phyloP scores from a whole-genome alignment of 805 yeast genomes.

The Lachancea sp. region DNA sequence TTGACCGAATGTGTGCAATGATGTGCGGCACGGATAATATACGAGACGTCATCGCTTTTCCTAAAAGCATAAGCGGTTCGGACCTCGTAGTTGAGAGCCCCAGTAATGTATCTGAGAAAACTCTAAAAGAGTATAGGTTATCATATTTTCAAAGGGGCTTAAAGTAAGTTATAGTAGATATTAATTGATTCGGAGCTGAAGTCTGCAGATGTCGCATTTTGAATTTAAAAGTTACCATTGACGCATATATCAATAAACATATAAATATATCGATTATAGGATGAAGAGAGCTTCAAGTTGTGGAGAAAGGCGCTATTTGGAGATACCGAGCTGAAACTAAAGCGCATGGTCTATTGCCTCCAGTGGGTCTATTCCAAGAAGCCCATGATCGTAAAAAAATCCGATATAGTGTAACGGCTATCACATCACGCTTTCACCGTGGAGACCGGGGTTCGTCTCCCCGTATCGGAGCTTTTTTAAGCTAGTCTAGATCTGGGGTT shows the following conservation, averaged over 20 bases:
- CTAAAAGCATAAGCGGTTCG: constrained; percentile 81
- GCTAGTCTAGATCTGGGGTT: background rate
- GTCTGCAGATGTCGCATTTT: background rate
- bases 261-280: too few species aligned
- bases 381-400: constrained; percentile 6
- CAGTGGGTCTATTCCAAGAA: too few species aligned
- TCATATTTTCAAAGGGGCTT: too few species aligned
- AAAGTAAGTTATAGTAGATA: too few species aligned
- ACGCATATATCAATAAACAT: too few species aligned
- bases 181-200: too few species aligned
- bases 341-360: too few species aligned
- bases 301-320: too few species aligned
- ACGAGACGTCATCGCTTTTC: constrained; percentile 92
- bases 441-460: constrained; percentile 22
- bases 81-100: constrained; percentile 91
- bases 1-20: constrained; percentile 92
- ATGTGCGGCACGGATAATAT: constrained; percentile 68
- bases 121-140: constrained; percentile 52
- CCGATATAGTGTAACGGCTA: constrained; percentile 30
- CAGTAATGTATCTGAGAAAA: constrained; percentile 46
- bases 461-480: constrained; percentile 17
- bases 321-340: too few species aligned
- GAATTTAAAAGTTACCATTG: too few species aligned
- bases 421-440: constrained; percentile 25
- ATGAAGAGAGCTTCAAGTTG: too few species aligned